phyloP scores from a whole-genome alignment of 805 yeast genomes.

The Kazachstania taianensis region DNA sequence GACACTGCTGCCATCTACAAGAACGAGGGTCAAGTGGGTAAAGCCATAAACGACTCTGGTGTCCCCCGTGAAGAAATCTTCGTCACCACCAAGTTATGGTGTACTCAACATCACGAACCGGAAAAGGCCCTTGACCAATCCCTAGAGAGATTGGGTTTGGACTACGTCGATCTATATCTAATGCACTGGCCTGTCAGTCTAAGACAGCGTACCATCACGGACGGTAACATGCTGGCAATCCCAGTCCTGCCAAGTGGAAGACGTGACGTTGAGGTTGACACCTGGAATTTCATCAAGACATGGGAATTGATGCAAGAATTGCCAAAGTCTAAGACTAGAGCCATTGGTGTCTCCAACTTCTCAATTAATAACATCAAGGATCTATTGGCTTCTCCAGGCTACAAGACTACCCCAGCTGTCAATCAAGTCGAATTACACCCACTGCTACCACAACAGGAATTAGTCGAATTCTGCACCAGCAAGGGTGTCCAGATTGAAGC shows the following conservation, averaged over 20 bases:
- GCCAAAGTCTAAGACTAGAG: conserved; percentile 39
- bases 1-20: conserved; percentile 65
- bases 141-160: conserved; percentile 52
- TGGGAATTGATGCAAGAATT: conserved; percentile 57
- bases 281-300: conserved; percentile 42
- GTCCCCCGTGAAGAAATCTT: conserved; percentile 56
- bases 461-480: conserved; percentile 41
- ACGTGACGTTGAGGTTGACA: conserved; percentile 30
- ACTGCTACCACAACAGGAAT: conserved; percentile 51
- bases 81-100: conserved; percentile 64
- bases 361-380: conserved; percentile 42
- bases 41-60: conserved; percentile 45
- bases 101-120: conserved; percentile 40
- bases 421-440: conserved; percentile 77
- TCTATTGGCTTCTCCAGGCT: conserved; percentile 40
- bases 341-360: conserved; percentile 74
- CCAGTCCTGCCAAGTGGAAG: conserved; percentile 33
- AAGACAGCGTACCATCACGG: conserved; percentile 32
- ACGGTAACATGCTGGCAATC: conserved; percentile 23
- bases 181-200: conserved; percentile 75
- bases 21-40: conserved; percentile 58
- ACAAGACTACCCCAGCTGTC: conserved; percentile 50
- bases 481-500: conserved; percentile 57
- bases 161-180: conserved; percentile 68
- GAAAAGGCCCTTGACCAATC: conserved; percentile 47